Evolutionary conservation across 352 stramenopile genomes (phyloP).

Genomic region (Phytophthora syringae): DNA sequence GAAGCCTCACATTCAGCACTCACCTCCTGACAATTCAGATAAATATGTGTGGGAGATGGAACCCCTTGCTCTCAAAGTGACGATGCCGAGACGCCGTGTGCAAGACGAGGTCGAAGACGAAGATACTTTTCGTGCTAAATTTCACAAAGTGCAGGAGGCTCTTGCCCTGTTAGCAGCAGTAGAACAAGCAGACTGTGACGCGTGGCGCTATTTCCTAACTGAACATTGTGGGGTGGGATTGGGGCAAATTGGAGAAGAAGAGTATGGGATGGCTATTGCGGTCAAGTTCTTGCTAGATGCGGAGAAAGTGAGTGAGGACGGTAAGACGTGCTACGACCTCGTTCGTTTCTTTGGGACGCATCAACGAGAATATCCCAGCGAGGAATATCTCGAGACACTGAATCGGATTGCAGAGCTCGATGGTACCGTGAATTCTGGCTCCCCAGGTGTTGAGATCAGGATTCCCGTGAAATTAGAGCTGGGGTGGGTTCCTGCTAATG

Average conservation of each 20-base stretch:
- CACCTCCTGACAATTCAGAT: background rate
- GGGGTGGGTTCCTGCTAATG: background rate
- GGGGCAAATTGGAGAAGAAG: conserved; percentile 4
- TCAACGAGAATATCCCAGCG: background rate
- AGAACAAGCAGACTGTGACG: background rate
- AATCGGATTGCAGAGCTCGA: background rate
- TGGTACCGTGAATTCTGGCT: too few relatives aligned
- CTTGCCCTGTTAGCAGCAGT: conserved; percentile 10
- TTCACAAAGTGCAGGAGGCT: background rate
- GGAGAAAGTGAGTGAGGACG: background rate
- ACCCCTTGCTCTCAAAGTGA: background rate
- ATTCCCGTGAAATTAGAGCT: conserved; percentile 17
- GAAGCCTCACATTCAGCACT: conserved; percentile 8
- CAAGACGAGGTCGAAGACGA: background rate
- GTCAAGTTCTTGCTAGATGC: background rate
- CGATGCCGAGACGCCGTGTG: background rate
- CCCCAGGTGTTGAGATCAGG: conserved; percentile 12
- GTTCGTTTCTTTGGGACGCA: too few relatives aligned
- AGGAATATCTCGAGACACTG: background rate
- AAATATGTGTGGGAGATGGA: background rate
- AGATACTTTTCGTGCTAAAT: background rate
- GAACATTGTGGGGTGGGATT: conserved; percentile 6
- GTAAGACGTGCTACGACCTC: background rate
- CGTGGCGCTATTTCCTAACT: conserved; percentile 9
- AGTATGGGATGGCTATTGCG: conserved; percentile 3